A percentile compares a stretch with the other conserved stretches of the same genome.
Evolutionary conservation across 148 eudicot species (phyloP).

Genomic region (Gaultheria prostrata): DNA sequence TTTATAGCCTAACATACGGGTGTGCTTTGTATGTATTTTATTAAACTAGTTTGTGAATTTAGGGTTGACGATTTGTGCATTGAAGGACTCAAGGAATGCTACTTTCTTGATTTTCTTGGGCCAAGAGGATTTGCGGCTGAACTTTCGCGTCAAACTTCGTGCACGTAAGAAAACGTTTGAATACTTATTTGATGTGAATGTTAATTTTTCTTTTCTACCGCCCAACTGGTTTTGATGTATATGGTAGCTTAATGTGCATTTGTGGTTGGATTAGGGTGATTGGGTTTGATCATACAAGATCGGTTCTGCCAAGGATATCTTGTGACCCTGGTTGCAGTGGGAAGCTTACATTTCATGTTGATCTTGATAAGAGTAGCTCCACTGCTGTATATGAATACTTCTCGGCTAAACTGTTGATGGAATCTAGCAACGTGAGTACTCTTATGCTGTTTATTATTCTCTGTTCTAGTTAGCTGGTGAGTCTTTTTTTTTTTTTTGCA

Average conservation of each 20-base stretch:
- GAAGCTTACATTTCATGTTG: constrained; percentile 52
- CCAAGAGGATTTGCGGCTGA: constrained; percentile 59
- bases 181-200: background rate
- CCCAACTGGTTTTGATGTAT: background rate
- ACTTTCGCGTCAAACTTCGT: constrained; percentile 49
- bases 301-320: constrained; percentile 36
- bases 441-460: background rate
- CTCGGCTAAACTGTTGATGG: constrained; percentile 32
- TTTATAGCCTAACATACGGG: background rate
- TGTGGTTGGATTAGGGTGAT: constrained; percentile 48
- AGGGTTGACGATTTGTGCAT: constrained; percentile 70
- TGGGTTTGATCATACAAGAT: constrained; percentile 57
- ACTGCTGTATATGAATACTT: constrained; percentile 70
- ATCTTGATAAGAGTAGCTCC: constrained; percentile 72
- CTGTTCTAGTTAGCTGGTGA: background rate
- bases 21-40: background rate
- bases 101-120: constrained; percentile 83
- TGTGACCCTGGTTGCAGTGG: constrained; percentile 29
- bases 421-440: constrained; percentile 36
- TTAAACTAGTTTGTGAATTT: background rate
- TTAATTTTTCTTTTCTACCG: constrained; percentile 2
- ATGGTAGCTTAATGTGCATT: constrained; percentile 13
- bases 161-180: constrained; percentile 51
- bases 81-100: constrained; percentile 70
- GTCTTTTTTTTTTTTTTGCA: background rate